Evolutionary conservation across 2,329 filamentous ascomycete species (phyloP), one percentile per base, ranked within the genome.

Genomic region (Fusarium burgessii): DNA sequence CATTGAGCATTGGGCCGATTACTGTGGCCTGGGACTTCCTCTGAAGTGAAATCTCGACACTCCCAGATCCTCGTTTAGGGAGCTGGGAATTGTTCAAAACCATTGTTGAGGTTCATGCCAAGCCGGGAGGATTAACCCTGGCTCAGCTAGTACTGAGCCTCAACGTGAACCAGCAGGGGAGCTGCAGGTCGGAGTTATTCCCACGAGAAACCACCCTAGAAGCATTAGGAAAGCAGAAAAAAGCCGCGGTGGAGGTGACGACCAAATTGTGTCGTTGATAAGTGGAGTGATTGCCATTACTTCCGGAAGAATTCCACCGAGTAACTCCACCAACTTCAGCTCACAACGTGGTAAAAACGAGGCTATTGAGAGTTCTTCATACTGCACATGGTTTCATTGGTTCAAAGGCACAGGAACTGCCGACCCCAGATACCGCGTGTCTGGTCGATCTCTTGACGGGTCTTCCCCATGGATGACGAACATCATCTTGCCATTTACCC

Each of bases 91-190:
- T 32, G 35, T 23, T 20, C n/a, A 29, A 42, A 25, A 18, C 47
- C 43, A 57, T 47, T 18, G 14, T 33, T 66, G 65, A 50, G 49
- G 65, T 46, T 72, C 55, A 41, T 25, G 65, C 60, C 69, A 66
- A 72, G 69, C 47, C 64, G 65, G 69, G 58, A 57, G 51, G 51
- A 71, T 57, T 32, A 56, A 58, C 61, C 46, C 47, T 52, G 49
- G 43, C 36, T 20, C 11, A 36, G 47, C 38, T 46, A 61, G 45
- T 32, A 56, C 38, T 56, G 68, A 70, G 62, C 65, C 66, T 70
- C 69, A 62, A 46, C 36, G 56, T 52, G 42, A 66, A 55, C 47
- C 49, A 58, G 27, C 40, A 29, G 40, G 54, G 29, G 46, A 51
- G n/a, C 38, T 38, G 23, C 27, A 52, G 18, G 27, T 25, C 57